Percentiles rank a stretch among this genome's conserved stretches.
Evolutionary conservation across 441 rosid genomes (phyloP).

Genomic region (Adansonia rubrostipa): DNA sequence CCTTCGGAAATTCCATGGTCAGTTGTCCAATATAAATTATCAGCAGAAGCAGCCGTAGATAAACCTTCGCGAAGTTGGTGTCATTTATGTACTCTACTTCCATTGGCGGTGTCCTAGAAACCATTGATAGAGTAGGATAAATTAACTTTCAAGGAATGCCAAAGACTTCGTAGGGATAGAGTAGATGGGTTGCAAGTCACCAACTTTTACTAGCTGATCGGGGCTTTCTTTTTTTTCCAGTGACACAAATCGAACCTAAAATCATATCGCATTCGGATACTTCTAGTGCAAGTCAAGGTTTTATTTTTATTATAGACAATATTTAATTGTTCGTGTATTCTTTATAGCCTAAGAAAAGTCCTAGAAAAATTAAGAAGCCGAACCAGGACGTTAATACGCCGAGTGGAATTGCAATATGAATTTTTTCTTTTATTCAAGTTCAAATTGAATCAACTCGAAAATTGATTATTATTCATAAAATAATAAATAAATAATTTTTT

Average conservation of each 20-base stretch:
- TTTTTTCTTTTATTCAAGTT: no score
- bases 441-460: no score
- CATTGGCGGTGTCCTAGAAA: background rate
- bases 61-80: background rate
- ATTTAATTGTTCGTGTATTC: background rate
- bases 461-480: no score
- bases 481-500: no score
- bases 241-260: constrained; percentile 48
- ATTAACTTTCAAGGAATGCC: constrained; percentile 26
- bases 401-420: no score
- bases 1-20: no score
- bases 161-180: constrained; percentile 35
- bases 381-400: no score
- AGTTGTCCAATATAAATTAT: no score
- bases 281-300: constrained; percentile 26
- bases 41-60: background rate
- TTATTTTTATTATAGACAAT: constrained; percentile 16
- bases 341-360: background rate
- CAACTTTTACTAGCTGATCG: constrained; percentile 42
- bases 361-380: background rate
- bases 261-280: background rate
- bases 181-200: constrained; percentile 69
- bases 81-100: background rate
- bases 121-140: constrained; percentile 28
- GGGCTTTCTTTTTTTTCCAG: constrained; percentile 20